These are phyloP conservation scores for Forsythia suspensa DNA, from an alignment of 257 asterid genomes.

Conservation along the genomic window DNA sequence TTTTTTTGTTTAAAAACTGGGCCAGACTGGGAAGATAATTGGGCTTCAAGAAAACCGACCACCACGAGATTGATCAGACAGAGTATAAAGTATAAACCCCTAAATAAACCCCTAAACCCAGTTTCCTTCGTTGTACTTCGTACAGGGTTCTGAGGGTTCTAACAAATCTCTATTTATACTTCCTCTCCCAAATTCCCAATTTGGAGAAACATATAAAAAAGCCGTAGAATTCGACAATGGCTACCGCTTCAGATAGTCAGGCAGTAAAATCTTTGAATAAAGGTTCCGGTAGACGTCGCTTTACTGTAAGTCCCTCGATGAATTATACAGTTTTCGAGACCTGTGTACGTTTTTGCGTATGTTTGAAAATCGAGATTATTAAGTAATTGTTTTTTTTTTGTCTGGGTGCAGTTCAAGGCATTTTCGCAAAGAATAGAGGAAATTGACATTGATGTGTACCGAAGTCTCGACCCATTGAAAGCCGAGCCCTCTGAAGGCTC, in stretches of 20 bases:
- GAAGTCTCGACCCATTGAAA: slow-evolving; percentile 60
- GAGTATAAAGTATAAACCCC: too few relatives aligned
- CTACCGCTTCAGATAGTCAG: slow-evolving; percentile 59
- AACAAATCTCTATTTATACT: too few relatives aligned
- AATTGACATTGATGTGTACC: slow-evolving; percentile 69
- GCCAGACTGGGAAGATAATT: too few relatives aligned
- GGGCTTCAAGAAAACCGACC: too few relatives aligned
- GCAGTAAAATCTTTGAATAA: slow-evolving; percentile 79
- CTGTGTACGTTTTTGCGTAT: neutral
- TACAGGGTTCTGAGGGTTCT: too few relatives aligned
- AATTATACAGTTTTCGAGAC: neutral
- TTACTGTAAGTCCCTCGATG: slow-evolving; percentile 50
- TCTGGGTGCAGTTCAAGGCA: slow-evolving; percentile 62
- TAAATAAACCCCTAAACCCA: too few relatives aligned
- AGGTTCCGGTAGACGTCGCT: slow-evolving; percentile 65
- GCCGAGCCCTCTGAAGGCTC: slow-evolving; percentile 76
- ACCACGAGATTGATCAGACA: too few relatives aligned
- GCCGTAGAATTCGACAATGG: slow-evolving; percentile 40
- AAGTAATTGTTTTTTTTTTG: slow-evolving; percentile 12
- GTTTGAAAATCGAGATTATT: neutral
- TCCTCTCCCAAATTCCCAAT: neutral
- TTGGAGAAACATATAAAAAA: neutral
- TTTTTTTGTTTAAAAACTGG: too few relatives aligned
- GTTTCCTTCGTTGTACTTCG: too few relatives aligned
- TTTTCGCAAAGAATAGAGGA: slow-evolving; percentile 63